A percentile compares a stretch with the other conserved stretches of the same genome.
Conservation (phyloP, 2,329 filamentous ascomycete species). For the Botrytis galanthina region DNA sequence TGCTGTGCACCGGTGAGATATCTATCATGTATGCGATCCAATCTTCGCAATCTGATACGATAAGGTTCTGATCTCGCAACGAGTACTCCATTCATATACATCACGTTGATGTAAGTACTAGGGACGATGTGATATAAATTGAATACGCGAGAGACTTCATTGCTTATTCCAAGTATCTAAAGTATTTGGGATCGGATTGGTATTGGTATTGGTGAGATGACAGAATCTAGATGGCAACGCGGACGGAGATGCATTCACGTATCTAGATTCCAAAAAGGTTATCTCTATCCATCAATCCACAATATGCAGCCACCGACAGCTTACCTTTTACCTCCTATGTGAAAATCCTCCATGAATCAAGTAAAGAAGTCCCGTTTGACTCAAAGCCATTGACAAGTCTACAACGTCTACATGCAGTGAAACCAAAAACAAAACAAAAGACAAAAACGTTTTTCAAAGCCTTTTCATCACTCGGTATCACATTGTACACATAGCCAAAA, state of each 20-base stretch:
- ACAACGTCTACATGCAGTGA: background rate
- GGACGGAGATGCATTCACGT: background rate
- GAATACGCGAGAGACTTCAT: background rate
- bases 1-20: background rate
- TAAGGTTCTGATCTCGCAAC: background rate
- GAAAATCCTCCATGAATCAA: background rate
- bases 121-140: background rate
- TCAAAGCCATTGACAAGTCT: background rate
- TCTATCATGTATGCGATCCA: background rate
- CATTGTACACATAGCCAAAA: background rate
- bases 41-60: background rate
- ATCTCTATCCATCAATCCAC: background rate
- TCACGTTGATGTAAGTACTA: background rate
- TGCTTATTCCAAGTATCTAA: background rate
- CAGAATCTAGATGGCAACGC: background rate
- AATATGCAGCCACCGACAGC: background rate
- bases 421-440: background rate
- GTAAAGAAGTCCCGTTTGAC: conserved; percentile 1
- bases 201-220: background rate
- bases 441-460: background rate
- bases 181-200: background rate
- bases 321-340: background rate
- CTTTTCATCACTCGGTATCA: background rate
- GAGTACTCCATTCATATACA: background rate
- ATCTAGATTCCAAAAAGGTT: background rate